Evolutionary conservation across 345 rosid genomes (phyloP), one percentile per base, ranked within the genome.

Genomic region (Euphorbia lathyris): DNA sequence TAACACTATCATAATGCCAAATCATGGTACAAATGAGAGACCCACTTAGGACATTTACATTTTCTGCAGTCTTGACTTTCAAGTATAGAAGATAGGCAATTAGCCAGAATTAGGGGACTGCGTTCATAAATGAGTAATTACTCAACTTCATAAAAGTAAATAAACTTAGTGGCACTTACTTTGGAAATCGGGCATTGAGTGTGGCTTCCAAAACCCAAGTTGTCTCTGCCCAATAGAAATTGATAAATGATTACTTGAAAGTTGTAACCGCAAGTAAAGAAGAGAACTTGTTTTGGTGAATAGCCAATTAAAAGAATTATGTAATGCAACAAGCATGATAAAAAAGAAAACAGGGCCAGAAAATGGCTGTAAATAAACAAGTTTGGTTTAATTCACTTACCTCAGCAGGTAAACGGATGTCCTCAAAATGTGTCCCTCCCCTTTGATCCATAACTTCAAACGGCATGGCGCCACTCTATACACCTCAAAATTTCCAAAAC

Each of bases 391-490:
- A 17, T 45, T 26, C 0, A 55, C 9, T 43, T 85, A 84, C 92
- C 92, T 88, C 92, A 20, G 89, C 53, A 51, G 82, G 79, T 52
- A 73, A 53, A 64, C 58, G 68, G 29, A 71, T 2, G 40, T 85
- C 90, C 45, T 88, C 97, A 14, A 64, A 81, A 69, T 78, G 78
- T 8, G 82, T 75, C 64, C 74, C 73, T 59, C 83, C 80, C 76
- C 84, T 85, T 74, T 81, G 87, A 77, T 87, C 94, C 86, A 84
- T 78, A 68, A 86, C 69, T 69, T 88, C 88, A 65, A 79, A 86
- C 68, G 94, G 88, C 94, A 88, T 88, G 52, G 57, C 64, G 68
- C 51, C 74, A 75, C 65, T 75, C n/a, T 20, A 53, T 40, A 66
- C 40, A 57, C 61, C 64, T 71, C 66, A 65, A 79, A 67, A 65